Base-by-base conservation (phyloP, 164 flowering plant species). In the Vitis labrusca region DNA sequence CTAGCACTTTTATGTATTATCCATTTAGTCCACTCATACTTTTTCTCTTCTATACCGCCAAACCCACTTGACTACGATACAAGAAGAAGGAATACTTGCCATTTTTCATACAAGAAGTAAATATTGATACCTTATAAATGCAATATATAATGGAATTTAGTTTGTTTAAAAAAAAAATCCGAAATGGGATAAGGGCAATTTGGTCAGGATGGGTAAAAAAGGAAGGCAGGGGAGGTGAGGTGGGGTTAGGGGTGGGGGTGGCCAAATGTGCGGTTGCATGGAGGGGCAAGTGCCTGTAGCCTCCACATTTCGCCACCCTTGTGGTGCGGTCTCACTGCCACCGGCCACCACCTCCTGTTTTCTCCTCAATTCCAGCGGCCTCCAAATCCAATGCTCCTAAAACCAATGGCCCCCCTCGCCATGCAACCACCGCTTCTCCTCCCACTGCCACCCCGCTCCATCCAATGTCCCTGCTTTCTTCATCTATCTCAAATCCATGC, bases 211-310 rank as follows among this genome's bases (percentile, higher is more conserved):
- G 37, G 50, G 14, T 3, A 16, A 6, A n/a, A 9, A 23, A 66
- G 61, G n/a, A 61, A 16, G 55, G 4, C 61, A 37, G 7, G 61
- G 48, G 7, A 10, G 58, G 53, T 0, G 27, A 1, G 2, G 27
- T 1, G 27, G 2, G 2, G 27, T 0, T 1, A 0, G 27, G 27
- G 2, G 27, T 1, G 27, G 32, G 13, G 50, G 55, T n/a, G 50
- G 82, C 77, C 86, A 83, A 76, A 76, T 83, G 86, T 78, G 68
- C 72, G 86, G 84, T 70, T 80, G 86, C 84, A 83, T 83, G 82
- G 10, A 68, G 59, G 19, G 48, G 50, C 12, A 14, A 6, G 14
- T 1, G 57, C 14, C 71, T 7, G 30, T 2, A 54, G 17, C 27
- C 59, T 61, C 78, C 81, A 75, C 81, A 48, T 77, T 54, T 68